Base-by-base conservation (phyloP, 2,329 filamentous ascomycete species). In the Xylariales sp. region DNA sequence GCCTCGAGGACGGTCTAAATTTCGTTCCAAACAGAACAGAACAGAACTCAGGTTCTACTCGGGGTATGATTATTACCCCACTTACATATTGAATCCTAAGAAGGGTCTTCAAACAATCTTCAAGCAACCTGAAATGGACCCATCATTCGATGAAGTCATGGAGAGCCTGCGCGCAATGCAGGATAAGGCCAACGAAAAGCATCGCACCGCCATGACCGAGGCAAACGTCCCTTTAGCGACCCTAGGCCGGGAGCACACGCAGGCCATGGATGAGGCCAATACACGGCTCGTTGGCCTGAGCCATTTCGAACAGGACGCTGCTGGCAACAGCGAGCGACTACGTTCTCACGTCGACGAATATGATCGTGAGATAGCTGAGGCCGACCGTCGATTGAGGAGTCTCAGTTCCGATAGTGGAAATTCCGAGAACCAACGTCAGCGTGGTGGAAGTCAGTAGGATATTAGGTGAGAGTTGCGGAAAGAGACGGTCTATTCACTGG, bases 181-280 rank as follows among this genome's bases (percentile, higher is more conserved):
- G 23, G 69, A 69, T 23, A 48, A 65, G 34, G 69, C 69, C 53
- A 69, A 69, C 57, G 67, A 67, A n/a, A 39, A 67, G 34, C 71
- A 73, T 52, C 65, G 64, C 61, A 36, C 43, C 50, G 69, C 67
- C 1, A 71, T 73, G 67, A 65, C 68, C 0, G 69, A 69, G 41
- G 71, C 71, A 2, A 64, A 67, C 46, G 61, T 64, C 28, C 70
- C 68, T 18, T 66, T 73, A 8, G 63, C 71, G 3, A 69, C 66
- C 10, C 67, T 73, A 12, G 68, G 54, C 43, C 52, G 53, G 4
- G 67, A 72, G 46, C 70, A 73, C 62, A 28, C 63, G 16, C 60
- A 41, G 3, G 65, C 65, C n/a, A 71, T 70, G 67, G 46, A 36
- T 32, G 68, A 68, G 12, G 69, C 71, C 1, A 62, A 56, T 12